Evolutionary conservation across 768 basidiomycete genomes (phyloP), one percentile per base, ranked within the genome.

Genomic region (Leccinum variicolor): DNA sequence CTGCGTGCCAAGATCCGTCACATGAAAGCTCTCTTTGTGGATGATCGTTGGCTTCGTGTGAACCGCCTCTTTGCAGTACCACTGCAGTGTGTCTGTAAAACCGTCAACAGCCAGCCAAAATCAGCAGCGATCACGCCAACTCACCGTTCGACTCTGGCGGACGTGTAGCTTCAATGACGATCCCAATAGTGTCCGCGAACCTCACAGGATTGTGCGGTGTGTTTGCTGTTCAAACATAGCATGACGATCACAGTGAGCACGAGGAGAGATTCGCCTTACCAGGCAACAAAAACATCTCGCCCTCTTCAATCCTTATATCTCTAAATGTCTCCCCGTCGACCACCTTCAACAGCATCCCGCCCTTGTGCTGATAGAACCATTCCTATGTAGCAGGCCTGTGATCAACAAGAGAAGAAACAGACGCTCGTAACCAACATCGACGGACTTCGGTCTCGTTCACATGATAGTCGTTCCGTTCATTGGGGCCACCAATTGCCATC

Each of bases 341-440:
- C 1, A 92, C 87, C 58, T 90, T 86, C 21, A 99, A 78, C 2
- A 92, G 76, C 94, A 98, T 98, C 2, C 81, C 84, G 3, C 96
- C 96, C 71, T 94, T 94, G 77, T 95, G 80, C 69, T 99, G 96
- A 74, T 94, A 98, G 74, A 98, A 98, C 95, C 94, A 98, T 74
- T 98, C 96, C 89, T 93, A 15, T 11, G 45, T 41, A 46, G 6
- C 41, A 26, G 2, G 15, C 33, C 15, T 6, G 4, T 64, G 52
- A 60, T 29, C 14, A 5, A 28, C 3, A 6, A 39, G 19, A 3
- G 11, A 3, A 34, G 25, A 31, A n/a, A 29, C 21, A 19, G 13
- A 15, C 31, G 61, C 26, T 25, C 21, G 15, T n/a, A 8, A 13
- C 25, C 28, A 8, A 31, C 2, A 17, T 15, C 15, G 6, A 59